Percentiles rank a stretch among this genome's conserved stretches.
phyloP scores from a whole-genome alignment of 352 stramenopile genomes.

The Pythium phragmiticola region DNA sequence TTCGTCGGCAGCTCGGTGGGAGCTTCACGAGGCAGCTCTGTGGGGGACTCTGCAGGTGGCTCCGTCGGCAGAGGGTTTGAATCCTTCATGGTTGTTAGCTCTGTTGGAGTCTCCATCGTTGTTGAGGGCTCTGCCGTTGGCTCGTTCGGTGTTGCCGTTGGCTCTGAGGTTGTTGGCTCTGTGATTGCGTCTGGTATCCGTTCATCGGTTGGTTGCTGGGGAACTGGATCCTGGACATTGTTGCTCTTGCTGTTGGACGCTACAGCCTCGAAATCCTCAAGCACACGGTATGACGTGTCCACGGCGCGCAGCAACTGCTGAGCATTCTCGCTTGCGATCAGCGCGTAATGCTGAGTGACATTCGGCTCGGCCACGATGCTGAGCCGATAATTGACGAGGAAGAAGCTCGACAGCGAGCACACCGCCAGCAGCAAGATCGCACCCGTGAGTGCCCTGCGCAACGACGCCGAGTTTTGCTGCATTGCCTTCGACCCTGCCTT shows the following conservation, averaged over 20 bases:
- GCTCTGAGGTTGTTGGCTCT: not conserved
- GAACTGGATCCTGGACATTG: not conserved
- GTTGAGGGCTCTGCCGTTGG: not conserved
- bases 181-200: not conserved
- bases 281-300: constrained; percentile 1
- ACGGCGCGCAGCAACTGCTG: constrained; percentile 19
- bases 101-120: not conserved
- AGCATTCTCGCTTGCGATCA: not conserved
- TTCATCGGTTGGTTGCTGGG: not conserved
- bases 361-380: constrained; percentile 9
- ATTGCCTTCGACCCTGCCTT: not conserved
- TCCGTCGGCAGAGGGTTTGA: not conserved
- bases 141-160: not conserved
- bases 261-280: not conserved
- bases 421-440: constrained; percentile 20
- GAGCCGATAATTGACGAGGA: constrained; percentile 26
- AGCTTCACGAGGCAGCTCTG: not conserved
- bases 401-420: constrained; percentile 27
- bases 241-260: not conserved
- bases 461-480: constrained; percentile 17
- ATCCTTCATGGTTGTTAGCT: not conserved
- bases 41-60: constrained; percentile 1
- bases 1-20: constrained; percentile 2
- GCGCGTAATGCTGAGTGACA: constrained; percentile 15
- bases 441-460: constrained; percentile 15